Base-by-base conservation (phyloP, 306 rosid genomes). In the Gastrolobium villosum region DNA sequence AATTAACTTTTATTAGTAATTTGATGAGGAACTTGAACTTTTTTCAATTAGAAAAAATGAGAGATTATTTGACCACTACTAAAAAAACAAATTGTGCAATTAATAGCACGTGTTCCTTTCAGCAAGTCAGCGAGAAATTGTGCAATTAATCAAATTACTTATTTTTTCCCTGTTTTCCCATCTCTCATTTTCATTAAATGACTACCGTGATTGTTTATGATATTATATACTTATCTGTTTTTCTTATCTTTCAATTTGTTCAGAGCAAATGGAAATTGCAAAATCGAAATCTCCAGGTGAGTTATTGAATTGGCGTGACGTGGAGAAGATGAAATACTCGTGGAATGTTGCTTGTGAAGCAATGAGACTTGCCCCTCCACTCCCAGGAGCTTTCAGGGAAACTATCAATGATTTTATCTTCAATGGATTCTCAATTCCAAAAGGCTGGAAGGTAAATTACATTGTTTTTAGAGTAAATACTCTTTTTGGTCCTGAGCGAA, bases 321-420 rank as follows among this genome's bases (percentile, higher is more conserved):
- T 92, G 1, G 81, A 90, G 70, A 90, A 85, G 80, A 90, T 92
- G 97, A 92, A 81, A 48, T 88, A 88, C 63, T 88, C 97, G 2
- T 92, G 94, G 97, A 90, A 88, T 53, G 97, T 92, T 1, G 94
- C 90, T 0, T 81, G 90, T 65, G 97, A 92, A 82, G 94, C 88
- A 14, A 4, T 92, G 74, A 86, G 97, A 45, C 56, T 92, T 40
- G 84, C 88, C 3, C 90, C 97, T 44, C 97, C 95, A 5, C 85
- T 88, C 10, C 97, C 88, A 72, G 97, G 97, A 7, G 82, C 84
- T 8, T 92, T 92, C 63, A 86, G 97, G 74, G 94, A 92, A 83
- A 91, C 74, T 45, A 10, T 92, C 5, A 77, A 65, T n/a, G 93
- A 90, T 54, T 90, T 92, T 34, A 65, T 79, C 30, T 87, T 87